Evolutionary conservation across 768 basidiomycete species (phyloP).

Genomic region (Imleria badia): DNA sequence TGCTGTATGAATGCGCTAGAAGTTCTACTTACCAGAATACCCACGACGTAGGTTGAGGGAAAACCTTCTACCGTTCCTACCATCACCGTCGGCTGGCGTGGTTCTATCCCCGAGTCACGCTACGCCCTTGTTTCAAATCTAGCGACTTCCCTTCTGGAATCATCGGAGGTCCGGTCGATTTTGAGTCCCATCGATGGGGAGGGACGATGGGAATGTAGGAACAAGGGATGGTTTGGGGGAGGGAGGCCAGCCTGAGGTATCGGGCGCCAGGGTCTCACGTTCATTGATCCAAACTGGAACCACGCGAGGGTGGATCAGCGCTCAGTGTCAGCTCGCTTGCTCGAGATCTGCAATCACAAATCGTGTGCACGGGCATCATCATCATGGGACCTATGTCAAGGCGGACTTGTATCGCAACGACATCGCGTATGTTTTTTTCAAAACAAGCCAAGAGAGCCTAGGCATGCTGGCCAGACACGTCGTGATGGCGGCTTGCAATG

Average conservation of each 20-base stretch:
- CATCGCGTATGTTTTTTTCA: neutral
- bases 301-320: conserved; percentile 15
- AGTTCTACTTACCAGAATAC: neutral
- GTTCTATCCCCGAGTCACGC: neutral
- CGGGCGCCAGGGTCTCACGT: neutral
- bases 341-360: conserved; percentile 3
- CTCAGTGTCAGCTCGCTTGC: neutral
- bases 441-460: too few species aligned
- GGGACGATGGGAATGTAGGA: neutral
- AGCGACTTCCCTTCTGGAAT: neutral
- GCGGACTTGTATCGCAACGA: neutral
- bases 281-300: neutral
- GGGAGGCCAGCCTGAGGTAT: too few species aligned
- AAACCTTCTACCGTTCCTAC: neutral
- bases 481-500: too few species aligned
- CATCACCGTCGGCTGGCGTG: neutral
- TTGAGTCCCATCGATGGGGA: neutral
- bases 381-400: conserved; percentile 4
- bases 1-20: neutral
- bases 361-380: conserved; percentile 5
- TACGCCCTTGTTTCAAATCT: too few species aligned
- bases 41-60: neutral
- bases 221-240: neutral
- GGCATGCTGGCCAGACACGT: too few species aligned
- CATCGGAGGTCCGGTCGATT: neutral